These are phyloP conservation scores for Sporothrix brasiliensis DNA, from an alignment of 2,329 filamentous ascomycete genomes.

Conservation along the genomic window DNA sequence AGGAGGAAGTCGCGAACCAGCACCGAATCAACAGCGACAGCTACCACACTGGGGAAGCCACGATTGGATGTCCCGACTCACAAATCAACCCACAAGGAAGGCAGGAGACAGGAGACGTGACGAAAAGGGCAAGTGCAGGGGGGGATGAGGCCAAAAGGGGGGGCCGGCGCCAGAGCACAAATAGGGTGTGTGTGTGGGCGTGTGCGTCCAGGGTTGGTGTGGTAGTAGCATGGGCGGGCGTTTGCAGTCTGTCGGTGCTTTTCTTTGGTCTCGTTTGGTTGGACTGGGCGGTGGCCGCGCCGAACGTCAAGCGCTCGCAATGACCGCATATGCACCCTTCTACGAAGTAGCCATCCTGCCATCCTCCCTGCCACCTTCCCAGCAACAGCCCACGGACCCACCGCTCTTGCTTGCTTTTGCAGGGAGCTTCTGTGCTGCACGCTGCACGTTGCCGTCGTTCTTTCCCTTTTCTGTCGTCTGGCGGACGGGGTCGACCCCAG, in stretches of 20 bases:
- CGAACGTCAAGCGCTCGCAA: conserved; percentile 7
- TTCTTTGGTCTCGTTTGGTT: conserved; percentile 12
- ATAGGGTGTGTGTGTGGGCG: conserved; percentile 26
- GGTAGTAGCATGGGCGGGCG: conserved; percentile 12
- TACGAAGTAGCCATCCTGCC: neutral
- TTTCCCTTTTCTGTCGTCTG: neutral
- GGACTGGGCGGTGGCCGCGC: conserved; percentile 20
- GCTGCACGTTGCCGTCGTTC: conserved; percentile 2
- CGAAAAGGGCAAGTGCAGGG: conserved; percentile 28
- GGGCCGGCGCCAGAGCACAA: conserved; percentile 24
- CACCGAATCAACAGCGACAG: conserved; percentile 6
- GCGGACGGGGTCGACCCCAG: neutral
- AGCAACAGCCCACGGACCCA: conserved; percentile 19
- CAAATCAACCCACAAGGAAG: conserved; percentile 17
- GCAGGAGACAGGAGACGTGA: conserved; percentile 6
- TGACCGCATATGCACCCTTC: neutral
- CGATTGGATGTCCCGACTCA: conserved; percentile 11
- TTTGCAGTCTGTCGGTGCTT: neutral
- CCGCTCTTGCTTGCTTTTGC: neutral
- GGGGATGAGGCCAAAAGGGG: conserved; percentile 19
- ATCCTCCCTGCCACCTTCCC: neutral
- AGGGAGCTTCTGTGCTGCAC: conserved; percentile 5
- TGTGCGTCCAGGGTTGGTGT: conserved; percentile 30
- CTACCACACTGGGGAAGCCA: neutral
- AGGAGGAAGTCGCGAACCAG: conserved; percentile 17